Percentiles rank a stretch among this genome's conserved stretches.
Conservation (phyloP, 208 protist species). For the Histomonas meleagridis region DNA sequence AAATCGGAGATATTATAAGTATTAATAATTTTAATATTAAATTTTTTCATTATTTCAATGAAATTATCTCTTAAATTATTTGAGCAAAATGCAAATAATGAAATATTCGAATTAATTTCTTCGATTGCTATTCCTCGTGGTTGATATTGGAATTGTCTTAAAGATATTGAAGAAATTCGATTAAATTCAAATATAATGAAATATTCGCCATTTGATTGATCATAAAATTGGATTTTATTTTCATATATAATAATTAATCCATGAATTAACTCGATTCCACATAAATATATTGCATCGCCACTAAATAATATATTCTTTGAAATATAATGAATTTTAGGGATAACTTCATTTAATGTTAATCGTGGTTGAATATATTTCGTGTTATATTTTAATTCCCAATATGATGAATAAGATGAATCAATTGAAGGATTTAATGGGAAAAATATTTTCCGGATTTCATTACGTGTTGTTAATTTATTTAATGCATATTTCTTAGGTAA, state of each 20-base stretch:
- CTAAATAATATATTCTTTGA: not conserved
- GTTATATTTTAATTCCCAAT: not conserved
- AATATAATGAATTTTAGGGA: not conserved
- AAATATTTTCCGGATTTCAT: not conserved
- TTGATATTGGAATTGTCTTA: not conserved
- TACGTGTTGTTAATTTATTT: not conserved
- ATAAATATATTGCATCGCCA: not conserved
- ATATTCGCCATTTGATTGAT: not conserved
- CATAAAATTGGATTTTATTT: not conserved
- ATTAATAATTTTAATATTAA: not conserved
- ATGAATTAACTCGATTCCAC: not conserved
- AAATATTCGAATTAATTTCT: not conserved
- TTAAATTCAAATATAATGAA: not conserved
- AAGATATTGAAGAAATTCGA: not conserved
- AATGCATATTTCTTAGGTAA: not conserved
- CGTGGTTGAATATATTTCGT: not conserved
- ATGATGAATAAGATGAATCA: not conserved
- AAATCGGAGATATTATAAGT: not conserved
- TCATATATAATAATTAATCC: not conserved
- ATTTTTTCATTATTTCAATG: not conserved
- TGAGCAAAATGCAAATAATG: not conserved
- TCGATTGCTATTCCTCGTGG: not conserved
- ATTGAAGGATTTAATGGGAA: not conserved
- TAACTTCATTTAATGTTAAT: not conserved
- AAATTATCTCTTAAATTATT: not conserved